phyloP scores from a whole-genome alignment of 805 yeast species.

The Torulaspora microellipsoides region DNA sequence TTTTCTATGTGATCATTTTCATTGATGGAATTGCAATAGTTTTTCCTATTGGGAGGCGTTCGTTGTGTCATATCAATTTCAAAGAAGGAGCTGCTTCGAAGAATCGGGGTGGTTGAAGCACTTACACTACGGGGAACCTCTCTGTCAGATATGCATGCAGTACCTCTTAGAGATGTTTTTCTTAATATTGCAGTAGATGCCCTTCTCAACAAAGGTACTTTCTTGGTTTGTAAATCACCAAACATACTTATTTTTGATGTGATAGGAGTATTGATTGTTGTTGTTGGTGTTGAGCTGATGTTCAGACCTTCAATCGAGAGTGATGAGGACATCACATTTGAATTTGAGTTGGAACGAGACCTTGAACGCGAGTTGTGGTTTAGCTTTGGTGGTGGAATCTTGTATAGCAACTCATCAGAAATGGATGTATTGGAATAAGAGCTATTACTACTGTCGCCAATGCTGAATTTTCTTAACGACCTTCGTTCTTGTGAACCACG shows the following conservation, averaged over 20 bases:
- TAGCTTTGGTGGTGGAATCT: slow-evolving; percentile 11
- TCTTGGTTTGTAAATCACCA: slow-evolving; percentile 9
- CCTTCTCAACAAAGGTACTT: slow-evolving; percentile 28
- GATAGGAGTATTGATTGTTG: slow-evolving; percentile 9
- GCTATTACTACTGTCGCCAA: slow-evolving; percentile 16
- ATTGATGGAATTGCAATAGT: slow-evolving; percentile 1
- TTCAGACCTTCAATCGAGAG: slow-evolving; percentile 2
- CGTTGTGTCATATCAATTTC: slow-evolving; percentile 6
- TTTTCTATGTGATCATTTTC: background rate
- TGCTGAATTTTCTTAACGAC: slow-evolving; percentile 16
- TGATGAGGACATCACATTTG: slow-evolving; percentile 5
- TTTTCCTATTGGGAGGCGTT: slow-evolving; percentile 6
- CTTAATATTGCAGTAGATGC: slow-evolving; percentile 32
- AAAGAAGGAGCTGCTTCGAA: slow-evolving; percentile 8
- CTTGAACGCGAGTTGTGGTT: slow-evolving; percentile 9
- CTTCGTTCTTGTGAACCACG: slow-evolving; percentile 7
- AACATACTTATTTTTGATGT: slow-evolving; percentile 1
- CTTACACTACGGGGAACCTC: slow-evolving; percentile 7
- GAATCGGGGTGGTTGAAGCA: slow-evolving; percentile 13
- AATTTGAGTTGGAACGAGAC: slow-evolving; percentile 13
- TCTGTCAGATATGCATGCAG: background rate
- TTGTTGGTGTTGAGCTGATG: slow-evolving; percentile 6
- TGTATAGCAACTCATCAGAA: slow-evolving; percentile 14
- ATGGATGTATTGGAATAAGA: slow-evolving; percentile 13
- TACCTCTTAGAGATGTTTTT: slow-evolving; percentile 23